Base-by-base conservation (phyloP, 2,329 filamentous ascomycete genomes). In the Colletotrichum salicis region DNA sequence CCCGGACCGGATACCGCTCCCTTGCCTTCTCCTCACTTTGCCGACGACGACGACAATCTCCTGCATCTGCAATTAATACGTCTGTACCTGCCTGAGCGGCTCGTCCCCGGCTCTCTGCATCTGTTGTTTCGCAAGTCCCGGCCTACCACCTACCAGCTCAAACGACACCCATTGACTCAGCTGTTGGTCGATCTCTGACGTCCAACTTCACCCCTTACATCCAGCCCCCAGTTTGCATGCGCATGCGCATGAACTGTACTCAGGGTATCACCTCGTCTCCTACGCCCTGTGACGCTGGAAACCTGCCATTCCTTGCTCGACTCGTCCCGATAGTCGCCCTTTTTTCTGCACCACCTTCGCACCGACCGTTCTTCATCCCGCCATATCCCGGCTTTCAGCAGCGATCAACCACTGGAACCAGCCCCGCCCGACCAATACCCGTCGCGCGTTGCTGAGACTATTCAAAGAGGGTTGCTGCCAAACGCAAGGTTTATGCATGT, bases 401-500 rank as follows among this genome's bases (percentile, higher is more conserved):
- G 45, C 65, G 60, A 64, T 64, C 65, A 48, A 22, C 60, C 65
- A 69, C 69, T 60, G 48, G 55, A 71, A 55, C 55, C 65, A 13
- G 55, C 65, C 48, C 70, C 55, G 70, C 60, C 48, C 55, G 37
- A 22, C 70, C 66, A 70, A 70, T 64, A 56, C 55, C 59, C 37
- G 45, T 37, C 54, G 24, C 54, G 29, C 27, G 48, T 70, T 64
- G 59, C 51, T 70, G 60, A 61, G 55, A 64, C 69, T 51, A n/a
- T 58, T 57, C 64, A 19, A 22, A 60, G 60, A 64, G 41, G 59
- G 66, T 64, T 72, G 54, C 65, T 71, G 35, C 66, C 35, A 72
- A 45, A 72, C 70, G 58, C 70, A 72, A 72, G 70, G 70, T 72
- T 66, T 15, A 69, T 72, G 70, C 70, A 73, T 73, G 66, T 66